Percentiles rank a stretch among this genome's conserved stretches.
These are phyloP conservation scores for Ophiostoma populinum DNA, from an alignment of 2,329 filamentous ascomycete genomes.

Conservation along the genomic window DNA sequence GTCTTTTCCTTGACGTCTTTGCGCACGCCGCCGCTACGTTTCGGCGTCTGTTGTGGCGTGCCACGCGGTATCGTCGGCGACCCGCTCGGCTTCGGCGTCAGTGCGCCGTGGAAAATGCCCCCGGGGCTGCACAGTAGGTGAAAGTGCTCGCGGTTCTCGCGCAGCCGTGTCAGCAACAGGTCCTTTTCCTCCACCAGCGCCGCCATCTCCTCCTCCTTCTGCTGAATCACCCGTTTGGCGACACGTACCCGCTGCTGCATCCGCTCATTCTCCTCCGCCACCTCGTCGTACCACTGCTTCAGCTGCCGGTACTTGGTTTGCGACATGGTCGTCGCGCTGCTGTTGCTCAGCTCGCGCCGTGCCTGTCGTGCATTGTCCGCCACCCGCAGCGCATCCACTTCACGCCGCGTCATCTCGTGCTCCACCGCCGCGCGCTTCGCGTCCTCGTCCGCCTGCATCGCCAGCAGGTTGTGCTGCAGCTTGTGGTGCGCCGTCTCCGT, in stretches of 20 bases:
- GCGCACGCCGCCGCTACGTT: conserved; percentile 14
- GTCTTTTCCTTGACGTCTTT: conserved; percentile 9
- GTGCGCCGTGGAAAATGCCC: conserved; percentile 43
- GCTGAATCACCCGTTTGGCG: conserved; percentile 62
- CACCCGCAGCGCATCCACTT: conserved; percentile 67
- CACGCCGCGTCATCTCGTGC: conserved; percentile 75
- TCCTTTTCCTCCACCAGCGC: conserved; percentile 58
- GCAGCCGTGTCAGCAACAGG: conserved; percentile 65
- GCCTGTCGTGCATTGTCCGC: conserved; percentile 52
- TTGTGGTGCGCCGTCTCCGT: conserved; percentile 83
- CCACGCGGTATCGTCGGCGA: conserved; percentile 29
- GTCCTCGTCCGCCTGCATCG: conserved; percentile 69
- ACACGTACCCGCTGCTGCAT: conserved; percentile 49
- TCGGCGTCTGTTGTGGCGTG: conserved; percentile 34
- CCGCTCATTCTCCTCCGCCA: conserved; percentile 47
- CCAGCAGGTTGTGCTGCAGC: conserved; percentile 71
- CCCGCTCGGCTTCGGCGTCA: conserved; percentile 34
- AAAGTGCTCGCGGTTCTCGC: conserved; percentile 78
- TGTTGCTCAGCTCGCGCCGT: conserved; percentile 32
- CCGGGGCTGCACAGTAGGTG: conserved; percentile 62
- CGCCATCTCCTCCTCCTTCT: conserved; percentile 57
- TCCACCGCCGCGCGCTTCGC: conserved; percentile 79
- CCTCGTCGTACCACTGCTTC: conserved; percentile 46
- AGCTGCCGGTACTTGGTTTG: conserved; percentile 42
- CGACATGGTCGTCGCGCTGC: conserved; percentile 25